phyloP scores from a whole-genome alignment of 2,329 filamentous ascomycete genomes.

The Pezicula rhizophila region DNA sequence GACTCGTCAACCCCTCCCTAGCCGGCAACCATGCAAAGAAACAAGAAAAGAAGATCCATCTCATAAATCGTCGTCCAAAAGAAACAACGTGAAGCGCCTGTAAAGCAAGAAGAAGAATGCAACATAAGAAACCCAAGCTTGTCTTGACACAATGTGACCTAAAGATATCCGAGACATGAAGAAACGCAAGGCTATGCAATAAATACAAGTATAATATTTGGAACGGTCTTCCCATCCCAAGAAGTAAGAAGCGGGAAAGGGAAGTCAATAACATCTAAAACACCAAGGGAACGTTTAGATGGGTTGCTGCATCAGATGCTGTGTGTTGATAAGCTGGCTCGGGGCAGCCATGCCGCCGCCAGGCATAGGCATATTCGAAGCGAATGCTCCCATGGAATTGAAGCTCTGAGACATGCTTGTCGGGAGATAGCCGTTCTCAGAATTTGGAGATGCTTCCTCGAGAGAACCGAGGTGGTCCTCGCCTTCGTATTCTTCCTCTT shows the following conservation, averaged over 20 bases:
- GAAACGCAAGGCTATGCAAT: conserved; percentile 24
- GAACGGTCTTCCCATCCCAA: conserved; percentile 5
- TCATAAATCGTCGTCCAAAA: background rate
- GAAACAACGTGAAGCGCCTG: background rate
- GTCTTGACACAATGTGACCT: background rate
- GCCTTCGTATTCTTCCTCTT: conserved; percentile 75
- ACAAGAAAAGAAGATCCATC: conserved; percentile 1
- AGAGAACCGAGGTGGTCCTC: conserved; percentile 79
- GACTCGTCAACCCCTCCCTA: background rate
- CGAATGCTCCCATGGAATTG: conserved; percentile 15
- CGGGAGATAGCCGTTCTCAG: conserved; percentile 56
- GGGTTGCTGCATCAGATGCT: conserved; percentile 29
- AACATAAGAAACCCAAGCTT: conserved; percentile 2
- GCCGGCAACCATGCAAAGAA: conserved; percentile 1
- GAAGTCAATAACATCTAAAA: background rate
- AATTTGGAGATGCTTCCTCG: conserved; percentile 71
- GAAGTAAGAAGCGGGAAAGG: conserved; percentile 8
- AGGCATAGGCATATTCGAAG: conserved; percentile 20
- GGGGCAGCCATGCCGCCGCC: conserved; percentile 28
- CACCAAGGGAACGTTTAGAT: conserved; percentile 14
- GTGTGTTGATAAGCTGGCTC: conserved; percentile 29
- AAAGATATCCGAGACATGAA: conserved; percentile 2
- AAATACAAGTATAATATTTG: conserved; percentile 16
- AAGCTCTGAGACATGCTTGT: conserved; percentile 21
- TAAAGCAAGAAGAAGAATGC: background rate